A percentile compares a stretch with the other conserved stretches of the same genome.
These are phyloP conservation scores for Aureobasidium zeae DNA, from an alignment of 2,329 filamentous ascomycete species.

Conservation along the genomic window DNA sequence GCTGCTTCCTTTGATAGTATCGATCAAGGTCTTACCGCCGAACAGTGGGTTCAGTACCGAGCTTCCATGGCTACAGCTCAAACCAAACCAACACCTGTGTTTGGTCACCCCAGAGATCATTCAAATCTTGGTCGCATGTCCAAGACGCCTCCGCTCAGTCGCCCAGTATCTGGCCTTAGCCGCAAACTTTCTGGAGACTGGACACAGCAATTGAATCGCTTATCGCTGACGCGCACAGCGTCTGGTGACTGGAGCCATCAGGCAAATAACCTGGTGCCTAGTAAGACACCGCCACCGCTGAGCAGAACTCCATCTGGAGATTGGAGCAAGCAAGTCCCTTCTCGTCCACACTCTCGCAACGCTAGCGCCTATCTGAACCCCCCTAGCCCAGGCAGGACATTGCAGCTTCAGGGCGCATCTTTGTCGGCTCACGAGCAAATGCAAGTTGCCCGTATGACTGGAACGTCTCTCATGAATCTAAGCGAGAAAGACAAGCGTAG, in stretches of 20 bases:
- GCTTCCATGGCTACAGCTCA: slow-evolving; percentile 45
- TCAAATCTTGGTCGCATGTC: background rate
- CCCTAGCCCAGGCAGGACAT: slow-evolving; percentile 19
- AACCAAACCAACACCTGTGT: slow-evolving; percentile 8
- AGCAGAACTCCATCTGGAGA: slow-evolving; percentile 26
- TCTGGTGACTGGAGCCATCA: slow-evolving; percentile 39
- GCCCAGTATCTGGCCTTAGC: slow-evolving; percentile 20
- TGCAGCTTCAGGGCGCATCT: slow-evolving; percentile 42
- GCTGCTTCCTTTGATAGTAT: slow-evolving; percentile 41
- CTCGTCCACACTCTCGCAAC: slow-evolving; percentile 48
- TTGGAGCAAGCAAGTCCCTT: slow-evolving; percentile 21
- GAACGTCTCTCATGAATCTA: slow-evolving; percentile 64
- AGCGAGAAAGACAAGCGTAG: slow-evolving; percentile 37
- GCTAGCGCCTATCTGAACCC: slow-evolving; percentile 43
- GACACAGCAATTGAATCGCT: slow-evolving; percentile 21
- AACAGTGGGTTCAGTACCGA: slow-evolving; percentile 77
- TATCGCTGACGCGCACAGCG: slow-evolving; percentile 34
- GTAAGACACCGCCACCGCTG: slow-evolving; percentile 24
- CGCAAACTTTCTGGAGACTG: slow-evolving; percentile 14
- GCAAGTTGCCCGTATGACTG: slow-evolving; percentile 74
- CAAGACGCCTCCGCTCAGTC: slow-evolving; percentile 23
- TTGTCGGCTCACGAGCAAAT: slow-evolving; percentile 85
- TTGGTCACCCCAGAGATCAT: slow-evolving; percentile 9
- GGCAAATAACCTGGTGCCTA: slow-evolving; percentile 2
- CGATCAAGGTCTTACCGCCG: slow-evolving; percentile 55